These are phyloP conservation scores for Neurospora sp. DNA, from an alignment of 495 filamentous ascomycete species.

Conservation along the genomic window DNA sequence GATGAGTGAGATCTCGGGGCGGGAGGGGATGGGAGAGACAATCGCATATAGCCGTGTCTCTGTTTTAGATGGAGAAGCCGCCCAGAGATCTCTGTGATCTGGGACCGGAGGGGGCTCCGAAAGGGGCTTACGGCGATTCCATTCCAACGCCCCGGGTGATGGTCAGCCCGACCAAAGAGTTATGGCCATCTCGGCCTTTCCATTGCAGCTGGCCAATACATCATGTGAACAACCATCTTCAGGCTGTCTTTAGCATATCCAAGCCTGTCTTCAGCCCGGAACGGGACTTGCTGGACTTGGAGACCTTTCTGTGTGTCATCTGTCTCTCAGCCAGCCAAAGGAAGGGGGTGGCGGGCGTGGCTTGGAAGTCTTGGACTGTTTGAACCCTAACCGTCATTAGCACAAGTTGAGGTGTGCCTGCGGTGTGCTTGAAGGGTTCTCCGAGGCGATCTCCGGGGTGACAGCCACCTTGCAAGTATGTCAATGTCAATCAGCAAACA, in stretches of 20 bases:
- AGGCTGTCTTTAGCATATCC: neutral
- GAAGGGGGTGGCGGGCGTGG: neutral
- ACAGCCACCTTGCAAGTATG: neutral
- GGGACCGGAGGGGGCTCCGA: neutral
- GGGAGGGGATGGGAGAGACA: neutral
- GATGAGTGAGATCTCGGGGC: neutral
- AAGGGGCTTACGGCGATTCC: neutral
- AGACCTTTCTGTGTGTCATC: neutral
- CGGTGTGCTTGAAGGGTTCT: neutral
- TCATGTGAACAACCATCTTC: neutral
- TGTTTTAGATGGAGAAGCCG: neutral
- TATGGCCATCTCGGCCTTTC: neutral
- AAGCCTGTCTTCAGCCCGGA: neutral
- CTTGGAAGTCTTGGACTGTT: neutral
- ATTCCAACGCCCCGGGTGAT: neutral
- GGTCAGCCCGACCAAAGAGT: neutral
- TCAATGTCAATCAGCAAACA: neutral
- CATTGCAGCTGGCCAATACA: neutral
- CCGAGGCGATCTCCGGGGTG: neutral
- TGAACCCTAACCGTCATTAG: neutral
- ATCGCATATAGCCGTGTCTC: neutral
- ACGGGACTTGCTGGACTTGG: neutral
- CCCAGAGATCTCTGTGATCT: neutral
- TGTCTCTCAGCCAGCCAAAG: neutral
- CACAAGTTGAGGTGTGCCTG: neutral